Evolutionary conservation across 176 grass and related monocot genomes (phyloP), one percentile per base, ranked within the genome.

Genomic region (Sorghum bicolor): DNA sequence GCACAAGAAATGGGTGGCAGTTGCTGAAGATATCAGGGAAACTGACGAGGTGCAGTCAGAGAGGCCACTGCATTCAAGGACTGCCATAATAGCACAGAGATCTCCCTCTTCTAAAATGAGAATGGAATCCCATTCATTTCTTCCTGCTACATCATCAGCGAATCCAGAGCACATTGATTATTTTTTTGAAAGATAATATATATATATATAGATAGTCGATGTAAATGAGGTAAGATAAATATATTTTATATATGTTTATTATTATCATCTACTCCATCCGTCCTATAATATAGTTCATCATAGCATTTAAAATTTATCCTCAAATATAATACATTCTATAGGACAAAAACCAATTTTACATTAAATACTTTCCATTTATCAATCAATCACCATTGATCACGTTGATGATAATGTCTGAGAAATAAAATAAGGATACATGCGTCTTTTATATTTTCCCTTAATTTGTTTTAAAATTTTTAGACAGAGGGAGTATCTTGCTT

Each of bases 81-180:
- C 43, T 69, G 19, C 78, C 30, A 55, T 80, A 69, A 80, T 5
- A 19, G 34, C 8, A 12, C 8, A 76, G 12, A 81, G 2, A 57
- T 69, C 4, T 41, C 38, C 16, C 4, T 81, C 65, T 39, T 24
- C 64, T 57, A 70, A 69, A 68, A 38, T 22, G 2, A 80, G 20
- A 10, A 66, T 36, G 22, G 7, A 55, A 70, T 55, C 79, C 22
- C 78, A 80, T 80, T 80, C 13, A 80, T 19, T 81, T 69, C 64
- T 14, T 70, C 4, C 78, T 68, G 70, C 5, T 33, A 31, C 34
- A 80, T 53, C 64, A 38, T 53, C 64, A 25, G 11, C 3, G 5
- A 52, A 81, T 81, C 78, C 64, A 13, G 15, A 13, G n/a, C 13
- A 33, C 10, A 79, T 66, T 79, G 43, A 64, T 64, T 22, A 31